Conservation (phyloP, 768 basidiomycete species). For the Lactifluus pinguis region DNA sequence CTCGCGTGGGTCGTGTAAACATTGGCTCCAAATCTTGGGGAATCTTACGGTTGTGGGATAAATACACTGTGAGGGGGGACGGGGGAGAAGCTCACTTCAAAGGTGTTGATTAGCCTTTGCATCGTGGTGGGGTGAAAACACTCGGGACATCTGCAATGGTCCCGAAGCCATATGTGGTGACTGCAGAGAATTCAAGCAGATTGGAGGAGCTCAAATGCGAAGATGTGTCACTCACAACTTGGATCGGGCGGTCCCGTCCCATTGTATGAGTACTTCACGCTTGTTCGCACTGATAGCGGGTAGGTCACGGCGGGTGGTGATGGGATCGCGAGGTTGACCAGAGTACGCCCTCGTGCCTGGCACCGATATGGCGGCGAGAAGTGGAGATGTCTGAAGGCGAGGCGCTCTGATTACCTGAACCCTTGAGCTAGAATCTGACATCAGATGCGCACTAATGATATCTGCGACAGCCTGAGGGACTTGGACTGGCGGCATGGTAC, state of each 20-base stretch:
- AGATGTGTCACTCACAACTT: slow-evolving; percentile 51
- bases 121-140: slow-evolving; percentile 87
- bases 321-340: background rate
- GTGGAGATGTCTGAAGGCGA: background rate
- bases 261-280: slow-evolving; percentile 56
- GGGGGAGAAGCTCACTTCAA: slow-evolving; percentile 45
- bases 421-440: background rate
- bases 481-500: background rate
- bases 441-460: background rate
- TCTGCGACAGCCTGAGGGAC: background rate
- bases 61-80: background rate
- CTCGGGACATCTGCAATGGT: slow-evolving; percentile 82
- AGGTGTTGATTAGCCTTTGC: slow-evolving; percentile 83
- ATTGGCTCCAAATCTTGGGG: slow-evolving; percentile 62
- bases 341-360: background rate
- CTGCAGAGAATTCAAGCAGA: slow-evolving; percentile 31
- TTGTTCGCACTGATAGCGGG: slow-evolving; percentile 42
- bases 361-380: background rate
- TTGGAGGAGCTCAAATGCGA: background rate
- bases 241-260: slow-evolving; percentile 65
- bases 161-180: slow-evolving; percentile 85
- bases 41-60: slow-evolving; percentile 41
- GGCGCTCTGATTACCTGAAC: background rate
- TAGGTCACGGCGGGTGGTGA: slow-evolving; percentile 12
- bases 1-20: slow-evolving; percentile 41